Conservation (phyloP, 177 flowering plant genomes). For the Tripterygium wilfordii region DNA sequence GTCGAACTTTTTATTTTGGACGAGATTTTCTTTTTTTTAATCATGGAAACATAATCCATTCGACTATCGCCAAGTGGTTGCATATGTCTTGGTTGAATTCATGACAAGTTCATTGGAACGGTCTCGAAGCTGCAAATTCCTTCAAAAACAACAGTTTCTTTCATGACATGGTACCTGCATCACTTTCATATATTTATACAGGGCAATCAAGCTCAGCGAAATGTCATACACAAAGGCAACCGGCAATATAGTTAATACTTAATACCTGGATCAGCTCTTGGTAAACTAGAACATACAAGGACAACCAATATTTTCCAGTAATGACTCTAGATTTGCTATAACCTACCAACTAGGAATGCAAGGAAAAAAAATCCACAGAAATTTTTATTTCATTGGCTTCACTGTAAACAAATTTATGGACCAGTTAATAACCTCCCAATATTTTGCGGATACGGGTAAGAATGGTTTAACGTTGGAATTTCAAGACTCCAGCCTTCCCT, state of each 20-base stretch:
- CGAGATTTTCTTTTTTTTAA: too few relatives aligned
- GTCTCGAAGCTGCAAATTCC: too few relatives aligned
- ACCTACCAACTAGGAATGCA: not conserved
- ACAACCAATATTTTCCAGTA: not conserved
- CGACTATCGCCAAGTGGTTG: too few relatives aligned
- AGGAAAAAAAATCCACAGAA: conserved; percentile 1
- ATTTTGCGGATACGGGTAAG: conserved; percentile 45
- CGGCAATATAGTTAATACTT: too few relatives aligned
- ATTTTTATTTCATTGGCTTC: not conserved
- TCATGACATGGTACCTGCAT: conserved; percentile 4
- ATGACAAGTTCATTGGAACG: too few relatives aligned
- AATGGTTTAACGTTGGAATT: conserved; percentile 39
- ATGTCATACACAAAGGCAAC: too few relatives aligned
- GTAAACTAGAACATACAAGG: conserved; percentile 4
- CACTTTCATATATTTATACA: conserved; percentile 19
- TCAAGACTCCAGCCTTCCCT: conserved; percentile 33
- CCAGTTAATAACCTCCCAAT: conserved; percentile 56
- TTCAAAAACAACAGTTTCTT: too few relatives aligned
- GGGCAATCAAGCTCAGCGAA: conserved; percentile 6
- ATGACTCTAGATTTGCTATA: not conserved
- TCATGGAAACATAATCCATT: too few relatives aligned
- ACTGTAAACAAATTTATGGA: conserved; percentile 26
- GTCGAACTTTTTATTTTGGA: too few relatives aligned
- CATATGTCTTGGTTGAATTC: too few relatives aligned
- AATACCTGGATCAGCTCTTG: not conserved